phyloP scores from a whole-genome alignment of 2,329 filamentous ascomycete species.

The Akanthomyces dipterigenus region DNA sequence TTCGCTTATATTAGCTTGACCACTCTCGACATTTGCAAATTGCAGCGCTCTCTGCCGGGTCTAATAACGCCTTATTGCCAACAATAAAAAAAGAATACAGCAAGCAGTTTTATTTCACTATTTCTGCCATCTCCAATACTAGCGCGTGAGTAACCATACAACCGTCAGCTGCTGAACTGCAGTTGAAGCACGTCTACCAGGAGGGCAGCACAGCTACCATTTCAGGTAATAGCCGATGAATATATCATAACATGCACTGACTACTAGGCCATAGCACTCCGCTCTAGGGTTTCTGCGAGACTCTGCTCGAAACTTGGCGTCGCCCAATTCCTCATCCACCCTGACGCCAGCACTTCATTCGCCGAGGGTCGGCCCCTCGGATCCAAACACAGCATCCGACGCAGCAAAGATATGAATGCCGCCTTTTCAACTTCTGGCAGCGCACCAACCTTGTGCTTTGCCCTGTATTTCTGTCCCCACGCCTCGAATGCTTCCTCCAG shows the following conservation, averaged over 20 bases:
- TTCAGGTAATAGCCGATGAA: background rate
- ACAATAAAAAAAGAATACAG: too few species aligned
- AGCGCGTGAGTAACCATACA: too few species aligned
- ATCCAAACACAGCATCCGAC: conserved; percentile 23
- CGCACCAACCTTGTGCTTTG: conserved; percentile 11
- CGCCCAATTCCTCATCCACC: conserved; percentile 30
- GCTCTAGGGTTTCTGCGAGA: background rate
- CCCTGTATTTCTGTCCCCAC: conserved; percentile 19
- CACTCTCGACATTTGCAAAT: too few species aligned
- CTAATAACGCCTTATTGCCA: too few species aligned
- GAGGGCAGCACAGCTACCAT: background rate
- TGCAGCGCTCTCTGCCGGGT: too few species aligned
- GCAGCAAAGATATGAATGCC: conserved; percentile 24
- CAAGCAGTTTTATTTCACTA: too few species aligned
- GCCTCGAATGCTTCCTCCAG: conserved; percentile 23
- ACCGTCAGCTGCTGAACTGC: too few species aligned
- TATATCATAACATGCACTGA: background rate
- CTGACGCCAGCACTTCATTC: conserved; percentile 23
- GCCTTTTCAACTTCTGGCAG: conserved; percentile 17
- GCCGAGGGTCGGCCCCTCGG: conserved; percentile 23
- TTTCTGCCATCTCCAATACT: too few species aligned
- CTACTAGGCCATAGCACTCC: background rate
- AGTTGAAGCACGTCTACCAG: too few species aligned
- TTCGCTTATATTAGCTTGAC: too few species aligned
- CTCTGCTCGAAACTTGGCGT: conserved; percentile 1